Evolutionary conservation across 2,329 filamentous ascomycete genomes (phyloP), one percentile per base, ranked within the genome.

Genomic region (Fusarium ramigenum): DNA sequence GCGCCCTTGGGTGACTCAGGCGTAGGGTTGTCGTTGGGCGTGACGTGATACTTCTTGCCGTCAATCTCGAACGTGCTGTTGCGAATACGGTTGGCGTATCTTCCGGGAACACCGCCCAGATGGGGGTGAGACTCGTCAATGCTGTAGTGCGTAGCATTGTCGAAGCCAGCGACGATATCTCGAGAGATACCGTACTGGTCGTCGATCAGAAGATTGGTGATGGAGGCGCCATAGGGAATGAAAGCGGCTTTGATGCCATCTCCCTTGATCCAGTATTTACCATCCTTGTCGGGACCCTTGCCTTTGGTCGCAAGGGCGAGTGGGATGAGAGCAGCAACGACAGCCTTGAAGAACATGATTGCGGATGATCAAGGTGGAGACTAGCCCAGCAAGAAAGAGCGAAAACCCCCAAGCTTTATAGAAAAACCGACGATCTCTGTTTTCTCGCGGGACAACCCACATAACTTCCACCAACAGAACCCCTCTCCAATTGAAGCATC

Each of bases 21-120:
- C 2, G 86, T 88, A 4, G 87, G 85, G 76, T 92, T 87, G 80
- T 92, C 92, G 80, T 94, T 94, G 54, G 91, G 84, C 42, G 83
- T 77, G 62, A 93, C 83, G 68, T 91, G 81, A 80, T 89, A 93
- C 7, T 81, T 83, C 60, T 83, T 82, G 59, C 90, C 91, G 74
- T 93, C 92, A 64, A 94, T 89, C 66, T 84, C 86, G 78, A 94
- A 94, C 10, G 88, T 91, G 81, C 89, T 91, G 85, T 95, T 94
- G 85, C 90, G 90, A 85, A 95, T 95, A 73, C 93, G 91, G 81
- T 95, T 95, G 66, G 93, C 93, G 79, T 95, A 95, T 62, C 93
- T 90, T 52, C 92, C 93, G 1, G 92, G 92, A 2, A 95, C 90
- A 76, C 90, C 85, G 66, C 92, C 93, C 73, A 93, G 91, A 84